Conservation (phyloP, 306 rosid genomes). For the Carpinus viminea region DNA sequence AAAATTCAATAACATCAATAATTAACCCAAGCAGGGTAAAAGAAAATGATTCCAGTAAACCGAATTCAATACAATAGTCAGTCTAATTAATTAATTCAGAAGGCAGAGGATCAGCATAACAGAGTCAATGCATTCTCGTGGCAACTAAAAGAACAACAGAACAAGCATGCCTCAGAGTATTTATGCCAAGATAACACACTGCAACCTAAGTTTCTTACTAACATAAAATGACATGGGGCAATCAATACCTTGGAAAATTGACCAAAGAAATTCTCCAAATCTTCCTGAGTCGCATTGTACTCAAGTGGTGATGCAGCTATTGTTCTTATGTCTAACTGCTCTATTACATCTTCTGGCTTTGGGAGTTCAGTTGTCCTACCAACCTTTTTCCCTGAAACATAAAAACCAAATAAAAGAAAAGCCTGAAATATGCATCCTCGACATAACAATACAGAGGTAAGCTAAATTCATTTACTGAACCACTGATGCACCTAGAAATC, state of each 20-base stretch:
- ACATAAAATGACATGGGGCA: not conserved
- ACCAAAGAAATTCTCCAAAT: constrained; percentile 57
- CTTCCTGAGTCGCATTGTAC: constrained; percentile 72
- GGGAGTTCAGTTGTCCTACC: constrained; percentile 65
- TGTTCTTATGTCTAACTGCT: constrained; percentile 80
- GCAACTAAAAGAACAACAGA: not conserved
- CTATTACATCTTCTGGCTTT: constrained; percentile 71
- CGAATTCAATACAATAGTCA: not conserved
- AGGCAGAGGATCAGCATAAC: not conserved
- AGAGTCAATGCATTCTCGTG: not conserved
- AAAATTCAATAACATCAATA: not conserved
- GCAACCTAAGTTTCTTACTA: not conserved
- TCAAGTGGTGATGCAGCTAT: constrained; percentile 79
- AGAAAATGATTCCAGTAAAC: not conserved
- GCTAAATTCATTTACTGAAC: not conserved
- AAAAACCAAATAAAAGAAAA: not conserved
- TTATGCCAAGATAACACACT: not conserved
- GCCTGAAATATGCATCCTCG: not conserved
- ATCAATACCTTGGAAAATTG: constrained; percentile 62
- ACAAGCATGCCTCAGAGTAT: not conserved
- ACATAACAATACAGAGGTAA: constrained; percentile 1
- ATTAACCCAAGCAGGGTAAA: not conserved
- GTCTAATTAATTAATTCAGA: not conserved
- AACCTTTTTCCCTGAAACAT: constrained; percentile 56
- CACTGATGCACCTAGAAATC: not conserved